Evolutionary conservation across 2,329 filamentous ascomycete genomes (phyloP).

Genomic region (Niveomyces coronatus): DNA sequence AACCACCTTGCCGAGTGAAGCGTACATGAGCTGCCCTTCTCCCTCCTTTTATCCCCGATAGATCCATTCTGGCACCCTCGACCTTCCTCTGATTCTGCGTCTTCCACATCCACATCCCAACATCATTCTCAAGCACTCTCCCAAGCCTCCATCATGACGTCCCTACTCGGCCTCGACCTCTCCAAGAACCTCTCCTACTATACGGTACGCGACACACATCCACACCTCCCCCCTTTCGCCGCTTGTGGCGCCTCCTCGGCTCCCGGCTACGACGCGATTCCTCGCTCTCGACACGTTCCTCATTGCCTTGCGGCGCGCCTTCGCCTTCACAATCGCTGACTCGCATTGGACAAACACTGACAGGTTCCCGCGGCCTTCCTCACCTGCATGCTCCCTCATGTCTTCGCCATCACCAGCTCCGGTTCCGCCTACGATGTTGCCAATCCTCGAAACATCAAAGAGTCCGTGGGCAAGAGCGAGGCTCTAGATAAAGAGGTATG

Average conservation of each 20-base stretch:
- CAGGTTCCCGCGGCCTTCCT: conserved; percentile 32
- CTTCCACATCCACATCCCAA: neutral
- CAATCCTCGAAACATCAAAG: conserved; percentile 26
- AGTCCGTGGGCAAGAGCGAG: conserved; percentile 22
- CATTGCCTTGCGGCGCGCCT: no score
- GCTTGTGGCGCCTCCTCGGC: no score
- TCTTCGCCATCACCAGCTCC: conserved; percentile 20
- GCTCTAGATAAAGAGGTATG: conserved; percentile 21
- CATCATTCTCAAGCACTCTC: neutral
- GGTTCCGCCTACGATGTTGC: conserved; percentile 27
- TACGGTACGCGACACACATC: conserved; percentile 10
- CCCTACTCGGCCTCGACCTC: conserved; percentile 22
- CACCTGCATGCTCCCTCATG: conserved; percentile 25
- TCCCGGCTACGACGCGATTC: neutral
- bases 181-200: conserved; percentile 20
- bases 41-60: no score
- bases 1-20: no score
- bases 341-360: no score
- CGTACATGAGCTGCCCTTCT: no score
- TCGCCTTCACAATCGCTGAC: no score
- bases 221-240: neutral
- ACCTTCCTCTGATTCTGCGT: no score
- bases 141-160: conserved; percentile 18
- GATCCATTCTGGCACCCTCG: no score
- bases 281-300: no score